phyloP scores from a whole-genome alignment of 805 yeast species.

The Myxozyma geophila region DNA sequence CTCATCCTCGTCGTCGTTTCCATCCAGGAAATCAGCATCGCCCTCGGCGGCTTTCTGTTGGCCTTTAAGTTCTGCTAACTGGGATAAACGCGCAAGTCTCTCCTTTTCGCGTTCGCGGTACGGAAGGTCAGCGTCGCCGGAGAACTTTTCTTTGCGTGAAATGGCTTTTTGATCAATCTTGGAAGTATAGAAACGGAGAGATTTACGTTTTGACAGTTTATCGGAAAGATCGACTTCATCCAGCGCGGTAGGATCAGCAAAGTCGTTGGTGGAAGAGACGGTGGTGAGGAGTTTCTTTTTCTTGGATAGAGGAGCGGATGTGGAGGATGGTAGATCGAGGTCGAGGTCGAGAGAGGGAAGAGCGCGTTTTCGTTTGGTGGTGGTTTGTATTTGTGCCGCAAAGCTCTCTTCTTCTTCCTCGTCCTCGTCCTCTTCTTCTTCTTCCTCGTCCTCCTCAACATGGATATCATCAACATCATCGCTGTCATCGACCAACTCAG shows the following conservation, averaged over 20 bases:
- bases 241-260: slow-evolving; percentile 64
- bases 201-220: slow-evolving; percentile 74
- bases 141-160: slow-evolving; percentile 61
- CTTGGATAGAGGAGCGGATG: slow-evolving; percentile 51
- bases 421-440: slow-evolving; percentile 37
- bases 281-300: slow-evolving; percentile 47
- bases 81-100: slow-evolving; percentile 82
- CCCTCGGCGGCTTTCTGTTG: slow-evolving; percentile 51
- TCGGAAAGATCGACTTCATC: slow-evolving; percentile 88
- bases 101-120: slow-evolving; percentile 88
- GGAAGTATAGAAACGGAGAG: slow-evolving; percentile 94
- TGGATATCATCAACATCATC: slow-evolving; percentile 39
- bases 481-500: slow-evolving; percentile 39
- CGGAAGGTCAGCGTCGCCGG: slow-evolving; percentile 91
- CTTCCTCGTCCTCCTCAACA: slow-evolving; percentile 33
- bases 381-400: slow-evolving; percentile 17
- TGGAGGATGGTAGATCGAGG: slow-evolving; percentile 53
- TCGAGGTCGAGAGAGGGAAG: slow-evolving; percentile 48
- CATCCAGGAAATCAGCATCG: slow-evolving; percentile 38
- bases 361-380: slow-evolving; percentile 13
- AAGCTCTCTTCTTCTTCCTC: slow-evolving; percentile 2
- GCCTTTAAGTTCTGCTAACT: slow-evolving; percentile 89
- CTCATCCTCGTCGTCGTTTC: slow-evolving; percentile 44
- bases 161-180: slow-evolving; percentile 82
- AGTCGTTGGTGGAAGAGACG: slow-evolving; percentile 52